These are phyloP conservation scores for Chalaropsis thielavioides DNA, from an alignment of 2,329 filamentous ascomycete genomes.

Conservation along the genomic window DNA sequence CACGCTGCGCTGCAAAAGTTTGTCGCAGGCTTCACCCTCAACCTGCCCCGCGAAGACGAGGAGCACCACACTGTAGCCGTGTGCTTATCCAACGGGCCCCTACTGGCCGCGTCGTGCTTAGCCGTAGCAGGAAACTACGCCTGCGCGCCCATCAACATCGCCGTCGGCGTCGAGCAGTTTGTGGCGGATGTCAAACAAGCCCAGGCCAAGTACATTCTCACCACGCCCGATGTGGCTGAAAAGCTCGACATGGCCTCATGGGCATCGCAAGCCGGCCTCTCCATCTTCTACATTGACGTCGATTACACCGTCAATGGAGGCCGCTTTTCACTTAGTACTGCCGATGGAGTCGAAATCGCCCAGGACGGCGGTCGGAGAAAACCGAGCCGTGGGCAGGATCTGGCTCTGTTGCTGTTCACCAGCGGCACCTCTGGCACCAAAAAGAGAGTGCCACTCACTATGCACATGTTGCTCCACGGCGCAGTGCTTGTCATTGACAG, in stretches of 20 bases:
- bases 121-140: constrained; percentile 37
- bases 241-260: constrained; percentile 27
- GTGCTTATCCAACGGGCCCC: constrained; percentile 38
- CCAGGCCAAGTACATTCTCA: constrained; percentile 33
- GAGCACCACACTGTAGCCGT: constrained; percentile 34
- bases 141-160: constrained; percentile 37
- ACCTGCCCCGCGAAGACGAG: constrained; percentile 16
- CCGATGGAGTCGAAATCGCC: constrained; percentile 14
- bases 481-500: constrained; percentile 39
- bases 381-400: constrained; percentile 33
- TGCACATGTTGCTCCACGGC: constrained; percentile 36
- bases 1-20: constrained; percentile 25
- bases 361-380: constrained; percentile 10
- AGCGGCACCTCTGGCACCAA: constrained; percentile 45
- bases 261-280: constrained; percentile 25
- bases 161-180: constrained; percentile 36
- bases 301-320: constrained; percentile 24
- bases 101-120: constrained; percentile 36
- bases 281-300: constrained; percentile 29
- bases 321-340: constrained; percentile 23
- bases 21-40: constrained; percentile 25
- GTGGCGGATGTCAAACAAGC: constrained; percentile 35
- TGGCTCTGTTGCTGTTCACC: constrained; percentile 40
- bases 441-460: constrained; percentile 40
- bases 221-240: constrained; percentile 28